Base-by-base conservation (phyloP, 2,329 filamentous ascomycete species). In the Thelonectria discophora region DNA sequence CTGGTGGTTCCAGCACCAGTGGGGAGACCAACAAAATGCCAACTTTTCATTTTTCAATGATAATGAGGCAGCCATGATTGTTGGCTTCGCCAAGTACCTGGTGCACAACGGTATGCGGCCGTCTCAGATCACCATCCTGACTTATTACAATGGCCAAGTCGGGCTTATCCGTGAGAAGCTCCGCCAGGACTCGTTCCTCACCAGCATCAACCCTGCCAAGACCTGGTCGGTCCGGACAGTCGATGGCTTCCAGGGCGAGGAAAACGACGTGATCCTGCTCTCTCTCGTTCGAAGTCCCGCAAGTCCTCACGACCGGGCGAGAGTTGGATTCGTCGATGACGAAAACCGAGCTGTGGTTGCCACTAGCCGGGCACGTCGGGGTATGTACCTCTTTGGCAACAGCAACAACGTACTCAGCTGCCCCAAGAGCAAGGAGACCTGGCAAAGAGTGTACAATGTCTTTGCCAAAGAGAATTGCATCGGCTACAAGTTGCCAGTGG, bases 241-340 rank as follows among this genome's bases (percentile, higher is more conserved):
- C 0, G 94, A 97, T 71, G 92, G 90, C 0, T 97, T 94, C 71
- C 93, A 97, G 74, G 93, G 93, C 12, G 93, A 97, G 69, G 93
- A 97, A 73, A 97, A 97, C 64, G 90, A 94, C 21, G 81, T 97
- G 9, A 82, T 97, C 10, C 74, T 97, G 2, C 79, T 97, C 0
- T 97, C 93, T 0, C 79, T 97, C 0, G 93, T 95, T 3, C 86
- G 94, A 45, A 93, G 89, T 65, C 90, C 89, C 37, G 65, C 73
- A 1, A 69, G 78, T 1, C 72, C 78, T 5, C 79, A 80, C 1
- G 67, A 65, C 1, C 68, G 65, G 2, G 67, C 70, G 40, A 70
- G 69, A 1, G 88, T 93, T 30, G 94, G 94, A 0, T 97, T 97
- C 67, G 80, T 97, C 2, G 81, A 84, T 1, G 87, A 90, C 58